Base-by-base conservation (phyloP, 306 rosid species). In the Delonix regia region DNA sequence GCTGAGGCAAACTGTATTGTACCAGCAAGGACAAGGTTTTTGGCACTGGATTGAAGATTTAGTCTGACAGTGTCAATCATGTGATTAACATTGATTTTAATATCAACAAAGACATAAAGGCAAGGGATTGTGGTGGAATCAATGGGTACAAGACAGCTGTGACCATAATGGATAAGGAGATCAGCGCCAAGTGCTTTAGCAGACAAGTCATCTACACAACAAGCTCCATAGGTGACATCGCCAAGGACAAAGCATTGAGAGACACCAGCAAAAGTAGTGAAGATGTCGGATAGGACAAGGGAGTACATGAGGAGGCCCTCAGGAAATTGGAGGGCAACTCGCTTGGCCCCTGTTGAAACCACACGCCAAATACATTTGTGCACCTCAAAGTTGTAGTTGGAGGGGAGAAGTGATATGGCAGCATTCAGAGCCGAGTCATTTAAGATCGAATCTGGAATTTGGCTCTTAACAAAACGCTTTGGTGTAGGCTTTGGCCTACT, bases 241-340 rank as follows among this genome's bases (percentile, higher is more conserved):
- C 90, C 98, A 21, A 93, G 91, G 56, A 93, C 81, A 79, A 81
- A 91, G 79, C 94, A 89, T 53, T 87, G 85, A 6, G 83, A 41
- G 76, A 88, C 98, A 1, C 74, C 81, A 41, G 91, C 91, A 75
- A 88, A 89, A 57, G 93, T 80, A 78, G 98, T 85, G 88, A 93
- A 83, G 83, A 93, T 93, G 61, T 93, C 97, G 34, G 98, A 90
- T 72, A 93, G 88, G 12, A 86, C 82, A 14, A 94, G 88, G 25
- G 98, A 91, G 82, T 89, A 93, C 97, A 93, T 93, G 80, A 93
- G 98, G 62, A 93, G 97, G 34, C 98, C 98, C 76, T 93, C 98
- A 0, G 98, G 97, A 51, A 91, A 90, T 63, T 91, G 97, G 24
- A 93, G 95, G 13, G 97, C 97, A 25, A 93, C 86, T 57, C 90